Conservation (phyloP, 805 yeast genomes). For the Nakazawaea laoshanensis region DNA sequence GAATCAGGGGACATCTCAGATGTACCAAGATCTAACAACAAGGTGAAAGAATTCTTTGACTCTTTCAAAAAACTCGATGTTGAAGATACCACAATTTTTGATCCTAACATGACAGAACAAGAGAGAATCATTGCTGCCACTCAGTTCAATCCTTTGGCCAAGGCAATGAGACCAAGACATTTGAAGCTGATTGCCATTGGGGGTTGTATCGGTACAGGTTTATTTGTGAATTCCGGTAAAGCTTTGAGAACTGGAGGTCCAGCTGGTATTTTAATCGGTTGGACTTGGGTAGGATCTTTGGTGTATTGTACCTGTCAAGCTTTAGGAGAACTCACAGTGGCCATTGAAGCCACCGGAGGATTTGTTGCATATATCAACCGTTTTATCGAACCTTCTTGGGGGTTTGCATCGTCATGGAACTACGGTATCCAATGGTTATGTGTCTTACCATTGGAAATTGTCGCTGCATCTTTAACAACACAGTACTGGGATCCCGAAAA, state of each 20-base stretch:
- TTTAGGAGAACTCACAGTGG: conserved; percentile 50
- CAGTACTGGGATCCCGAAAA: conserved; percentile 37
- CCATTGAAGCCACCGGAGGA: conserved; percentile 44
- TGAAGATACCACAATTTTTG: conserved; percentile 2
- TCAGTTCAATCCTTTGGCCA: conserved; percentile 25
- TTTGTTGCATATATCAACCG: conserved; percentile 41
- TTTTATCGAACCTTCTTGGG: conserved; percentile 46
- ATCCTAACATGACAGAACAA: conserved; percentile 10
- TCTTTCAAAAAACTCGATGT: conserved; percentile 10
- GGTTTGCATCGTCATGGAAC: conserved; percentile 44
- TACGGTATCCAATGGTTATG: conserved; percentile 49
- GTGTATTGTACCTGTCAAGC: conserved; percentile 55
- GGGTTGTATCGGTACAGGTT: conserved; percentile 62
- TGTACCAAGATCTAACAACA: neutral
- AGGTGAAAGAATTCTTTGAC: conserved; percentile 3
- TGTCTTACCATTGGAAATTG: conserved; percentile 48
- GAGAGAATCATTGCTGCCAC: conserved; percentile 9
- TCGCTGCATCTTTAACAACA: conserved; percentile 50
- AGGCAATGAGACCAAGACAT: conserved; percentile 39
- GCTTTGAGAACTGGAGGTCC: conserved; percentile 58
- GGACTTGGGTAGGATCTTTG: conserved; percentile 45
- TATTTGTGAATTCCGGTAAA: conserved; percentile 58
- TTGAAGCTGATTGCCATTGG: conserved; percentile 63
- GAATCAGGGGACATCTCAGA: conserved; percentile 9
- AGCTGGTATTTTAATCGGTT: conserved; percentile 50